phyloP scores from a whole-genome alignment of 2,329 filamentous ascomycete species.

The Exophiala alcalophila region DNA sequence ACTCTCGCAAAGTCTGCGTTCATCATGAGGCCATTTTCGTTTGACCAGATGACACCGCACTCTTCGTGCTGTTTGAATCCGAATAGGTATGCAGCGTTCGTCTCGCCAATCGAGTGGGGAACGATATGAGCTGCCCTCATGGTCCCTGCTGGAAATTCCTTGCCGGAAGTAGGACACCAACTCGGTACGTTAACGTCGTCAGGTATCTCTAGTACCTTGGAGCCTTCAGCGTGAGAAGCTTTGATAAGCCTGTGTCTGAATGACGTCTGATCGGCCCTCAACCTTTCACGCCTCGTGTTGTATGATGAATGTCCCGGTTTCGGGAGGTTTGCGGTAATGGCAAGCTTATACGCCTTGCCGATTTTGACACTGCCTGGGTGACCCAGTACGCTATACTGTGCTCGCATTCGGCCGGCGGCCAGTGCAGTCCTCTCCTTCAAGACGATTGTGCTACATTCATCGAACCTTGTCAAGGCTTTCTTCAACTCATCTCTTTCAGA shows the following conservation, averaged over 20 bases:
- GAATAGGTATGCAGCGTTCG: constrained; percentile 9
- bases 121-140: constrained; percentile 10
- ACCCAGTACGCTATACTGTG: constrained; percentile 7
- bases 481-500: too few relatives aligned
- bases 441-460: constrained; percentile 1
- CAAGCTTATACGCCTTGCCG: constrained; percentile 6
- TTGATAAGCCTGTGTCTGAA: constrained; percentile 11
- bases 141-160: background rate
- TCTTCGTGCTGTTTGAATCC: constrained; percentile 2
- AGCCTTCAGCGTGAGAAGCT: constrained; percentile 1
- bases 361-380: constrained; percentile 2
- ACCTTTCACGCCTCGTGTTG: background rate
- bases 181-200: background rate
- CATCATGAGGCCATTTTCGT: constrained; percentile 9
- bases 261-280: background rate
- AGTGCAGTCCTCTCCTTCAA: constrained; percentile 12
- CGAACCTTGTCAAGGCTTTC: too few relatives aligned
- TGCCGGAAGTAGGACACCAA: constrained; percentile 7
- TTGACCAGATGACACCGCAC: constrained; percentile 11
- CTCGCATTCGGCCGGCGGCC: constrained; percentile 3
- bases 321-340: constrained; percentile 3
- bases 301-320: background rate
- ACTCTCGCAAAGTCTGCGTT: background rate
- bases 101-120: constrained; percentile 4
- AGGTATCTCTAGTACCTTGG: constrained; percentile 2